phyloP scores from a whole-genome alignment of 1,284 basidiomycete species.

The Boletus sp. region DNA sequence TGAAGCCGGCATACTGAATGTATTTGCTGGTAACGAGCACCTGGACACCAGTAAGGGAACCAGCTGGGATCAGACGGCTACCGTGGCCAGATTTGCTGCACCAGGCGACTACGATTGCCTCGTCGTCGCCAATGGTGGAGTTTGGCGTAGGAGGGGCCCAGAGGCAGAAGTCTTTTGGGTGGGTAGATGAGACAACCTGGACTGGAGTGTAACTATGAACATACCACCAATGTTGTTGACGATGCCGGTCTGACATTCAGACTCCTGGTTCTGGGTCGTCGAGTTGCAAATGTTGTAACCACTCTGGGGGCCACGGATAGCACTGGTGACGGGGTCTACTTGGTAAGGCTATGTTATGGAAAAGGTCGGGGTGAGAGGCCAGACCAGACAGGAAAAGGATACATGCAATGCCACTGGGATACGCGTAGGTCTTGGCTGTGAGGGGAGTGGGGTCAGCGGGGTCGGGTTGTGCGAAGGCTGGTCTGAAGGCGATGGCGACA shows the following conservation, averaged over 20 bases:
- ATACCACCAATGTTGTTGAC: slow-evolving; percentile 33
- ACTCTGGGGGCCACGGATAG: slow-evolving; percentile 38
- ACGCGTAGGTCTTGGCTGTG: slow-evolving; percentile 46
- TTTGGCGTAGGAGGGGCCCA: slow-evolving; percentile 36
- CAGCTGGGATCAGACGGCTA: slow-evolving; percentile 53
- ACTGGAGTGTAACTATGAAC: neutral
- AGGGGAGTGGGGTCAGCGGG: slow-evolving; percentile 45
- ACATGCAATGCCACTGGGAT: slow-evolving; percentile 47
- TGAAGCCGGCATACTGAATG: slow-evolving; percentile 56
- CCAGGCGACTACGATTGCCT: slow-evolving; percentile 59
- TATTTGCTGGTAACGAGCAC: slow-evolving; percentile 59
- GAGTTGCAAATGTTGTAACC: slow-evolving; percentile 49
- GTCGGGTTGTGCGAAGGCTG: slow-evolving; percentile 35
- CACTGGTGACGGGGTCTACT: slow-evolving; percentile 44
- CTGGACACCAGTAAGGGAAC: slow-evolving; percentile 48
- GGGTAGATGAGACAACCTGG: neutral
- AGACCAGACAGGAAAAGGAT: neutral
- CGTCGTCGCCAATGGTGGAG: slow-evolving; percentile 47
- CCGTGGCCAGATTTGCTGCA: slow-evolving; percentile 55
- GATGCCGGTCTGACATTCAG: slow-evolving; percentile 42
- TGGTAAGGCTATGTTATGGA: slow-evolving; percentile 30
- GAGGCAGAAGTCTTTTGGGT: slow-evolving; percentile 37
- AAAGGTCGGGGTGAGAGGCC: neutral
- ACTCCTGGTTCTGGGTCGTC: slow-evolving; percentile 42
- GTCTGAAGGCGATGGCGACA: slow-evolving; percentile 33